Conservation (phyloP, 176 grass and related monocot genomes). For the Pontederia paniculata region DNA sequence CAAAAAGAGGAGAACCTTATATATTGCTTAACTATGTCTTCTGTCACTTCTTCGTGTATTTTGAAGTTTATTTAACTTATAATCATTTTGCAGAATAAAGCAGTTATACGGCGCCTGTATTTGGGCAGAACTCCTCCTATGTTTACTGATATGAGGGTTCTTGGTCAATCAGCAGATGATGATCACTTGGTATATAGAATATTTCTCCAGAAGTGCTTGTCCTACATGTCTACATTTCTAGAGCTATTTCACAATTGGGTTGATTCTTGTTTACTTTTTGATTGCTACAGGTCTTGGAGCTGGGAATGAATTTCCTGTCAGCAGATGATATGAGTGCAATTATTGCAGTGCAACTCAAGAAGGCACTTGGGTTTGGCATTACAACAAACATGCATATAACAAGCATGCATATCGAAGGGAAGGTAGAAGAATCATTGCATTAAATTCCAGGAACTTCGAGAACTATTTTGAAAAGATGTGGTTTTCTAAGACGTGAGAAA, state of each 20-base stretch:
- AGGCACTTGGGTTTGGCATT: slow-evolving; percentile 70
- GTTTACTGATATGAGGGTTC: slow-evolving; percentile 70
- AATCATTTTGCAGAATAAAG: slow-evolving; percentile 56
- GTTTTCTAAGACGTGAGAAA: no score
- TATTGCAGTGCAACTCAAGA: slow-evolving; percentile 70
- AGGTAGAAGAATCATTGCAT: slow-evolving; percentile 41
- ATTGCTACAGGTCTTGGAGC: slow-evolving; percentile 62
- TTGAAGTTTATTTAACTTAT: neutral
- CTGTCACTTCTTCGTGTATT: slow-evolving; percentile 2
- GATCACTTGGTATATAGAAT: slow-evolving; percentile 69
- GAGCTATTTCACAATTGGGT: neutral
- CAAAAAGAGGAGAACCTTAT: no score
- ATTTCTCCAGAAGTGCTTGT: slow-evolving; percentile 10
- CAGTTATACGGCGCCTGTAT: slow-evolving; percentile 74
- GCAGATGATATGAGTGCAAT: slow-evolving; percentile 87
- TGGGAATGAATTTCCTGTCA: slow-evolving; percentile 88
- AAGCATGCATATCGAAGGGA: slow-evolving; percentile 94
- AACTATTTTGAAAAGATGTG: no score
- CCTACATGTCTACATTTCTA: slow-evolving; percentile 4
- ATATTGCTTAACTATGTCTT: neutral
- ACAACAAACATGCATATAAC: slow-evolving; percentile 91
- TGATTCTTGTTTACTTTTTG: neutral
- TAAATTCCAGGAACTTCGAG: neutral
- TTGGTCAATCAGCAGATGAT: slow-evolving; percentile 73
- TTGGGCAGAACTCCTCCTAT: slow-evolving; percentile 86